Conservation (phyloP, 129 eudicot species). For the Glebionis coronaria region DNA sequence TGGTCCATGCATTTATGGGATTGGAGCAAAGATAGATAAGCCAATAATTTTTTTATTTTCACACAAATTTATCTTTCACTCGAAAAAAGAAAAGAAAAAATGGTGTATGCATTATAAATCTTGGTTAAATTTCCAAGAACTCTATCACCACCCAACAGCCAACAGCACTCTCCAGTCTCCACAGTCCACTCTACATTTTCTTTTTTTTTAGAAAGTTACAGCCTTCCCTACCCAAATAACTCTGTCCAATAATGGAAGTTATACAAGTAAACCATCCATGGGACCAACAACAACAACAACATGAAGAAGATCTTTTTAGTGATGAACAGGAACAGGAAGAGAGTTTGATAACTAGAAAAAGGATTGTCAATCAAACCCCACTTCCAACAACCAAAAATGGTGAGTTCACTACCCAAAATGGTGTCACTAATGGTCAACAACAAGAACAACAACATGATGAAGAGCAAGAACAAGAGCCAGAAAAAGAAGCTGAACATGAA, state of each 20-base stretch:
- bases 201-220: constrained; percentile 9
- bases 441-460: not conserved
- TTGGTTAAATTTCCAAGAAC: not conserved
- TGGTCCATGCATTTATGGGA: not conserved
- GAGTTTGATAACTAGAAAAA: constrained; percentile 18
- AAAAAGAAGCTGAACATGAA: not conserved
- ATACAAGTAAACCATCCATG: constrained; percentile 6
- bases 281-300: constrained; percentile 2
- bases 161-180: not conserved
- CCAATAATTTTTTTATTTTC: not conserved
- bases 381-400: constrained; percentile 6
- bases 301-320: not conserved
- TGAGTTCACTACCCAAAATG: not conserved
- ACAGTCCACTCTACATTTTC: not conserved
- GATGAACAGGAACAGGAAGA: constrained; percentile 20
- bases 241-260: not conserved
- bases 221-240: not conserved
- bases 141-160: not conserved
- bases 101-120: not conserved
- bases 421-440: constrained; percentile 5
- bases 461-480: not conserved
- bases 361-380: constrained; percentile 11
- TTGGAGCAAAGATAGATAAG: constrained; percentile 18
- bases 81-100: no score
- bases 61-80: not conserved